phyloP scores from a whole-genome alignment of 805 yeast genomes.

The Kuraishia ogatae region DNA sequence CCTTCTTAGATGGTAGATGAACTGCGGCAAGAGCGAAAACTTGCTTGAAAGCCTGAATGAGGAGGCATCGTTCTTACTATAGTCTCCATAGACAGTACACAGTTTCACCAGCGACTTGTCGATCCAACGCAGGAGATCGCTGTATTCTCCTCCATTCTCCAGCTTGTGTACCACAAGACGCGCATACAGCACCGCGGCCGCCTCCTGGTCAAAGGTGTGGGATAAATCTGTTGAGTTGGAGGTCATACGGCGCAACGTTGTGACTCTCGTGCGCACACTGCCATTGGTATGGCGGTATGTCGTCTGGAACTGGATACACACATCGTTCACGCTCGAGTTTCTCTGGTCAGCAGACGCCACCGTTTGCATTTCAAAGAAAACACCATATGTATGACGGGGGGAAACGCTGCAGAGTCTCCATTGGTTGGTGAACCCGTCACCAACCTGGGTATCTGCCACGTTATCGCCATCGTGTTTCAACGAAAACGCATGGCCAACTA shows the following conservation, averaged over 20 bases:
- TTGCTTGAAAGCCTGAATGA: conserved; percentile 79
- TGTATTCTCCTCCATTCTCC: conserved; percentile 65
- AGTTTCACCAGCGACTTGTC: conserved; percentile 85
- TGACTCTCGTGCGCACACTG: conserved; percentile 78
- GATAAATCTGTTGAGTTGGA: conserved; percentile 42
- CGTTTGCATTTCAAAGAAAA: conserved; percentile 75
- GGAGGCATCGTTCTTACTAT: conserved; percentile 74
- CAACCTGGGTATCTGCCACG: conserved; percentile 89
- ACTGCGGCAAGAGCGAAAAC: conserved; percentile 89
- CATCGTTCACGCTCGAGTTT: conserved; percentile 24
- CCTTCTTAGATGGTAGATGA: conserved; percentile 90
- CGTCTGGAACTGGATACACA: conserved; percentile 68
- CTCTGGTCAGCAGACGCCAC: conserved; percentile 37
- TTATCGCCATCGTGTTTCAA: conserved; percentile 56
- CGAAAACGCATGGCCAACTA: conserved; percentile 89
- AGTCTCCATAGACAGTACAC: conserved; percentile 91
- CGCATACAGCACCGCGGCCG: conserved; percentile 92
- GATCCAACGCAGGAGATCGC: conserved; percentile 90
- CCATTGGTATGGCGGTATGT: conserved; percentile 96
- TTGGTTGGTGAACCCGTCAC: conserved; percentile 85
- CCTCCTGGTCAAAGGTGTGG: conserved; percentile 90
- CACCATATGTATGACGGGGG: conserved; percentile 82
- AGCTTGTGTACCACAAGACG: conserved; percentile 83
- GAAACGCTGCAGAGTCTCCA: conserved; percentile 82
- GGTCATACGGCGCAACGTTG: conserved; percentile 62